A percentile compares a stretch with the other conserved stretches of the same genome.
Evolutionary conservation across 805 yeast species (phyloP).

Genomic region (Wickerhamomyces xylosicus): DNA sequence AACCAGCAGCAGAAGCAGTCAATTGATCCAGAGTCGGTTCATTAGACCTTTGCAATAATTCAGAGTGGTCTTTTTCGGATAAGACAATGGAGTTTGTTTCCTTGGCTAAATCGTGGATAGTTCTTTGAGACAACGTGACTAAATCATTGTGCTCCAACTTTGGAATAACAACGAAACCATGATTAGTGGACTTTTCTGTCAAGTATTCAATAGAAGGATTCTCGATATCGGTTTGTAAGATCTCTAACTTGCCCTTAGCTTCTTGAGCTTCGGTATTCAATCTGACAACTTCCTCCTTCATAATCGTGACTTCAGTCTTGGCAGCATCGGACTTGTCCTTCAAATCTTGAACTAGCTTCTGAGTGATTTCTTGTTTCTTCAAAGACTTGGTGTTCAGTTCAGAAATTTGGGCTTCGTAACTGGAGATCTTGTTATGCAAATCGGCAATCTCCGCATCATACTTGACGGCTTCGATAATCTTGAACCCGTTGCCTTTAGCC

Average conservation of each 20-base stretch:
- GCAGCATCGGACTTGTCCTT: conserved; percentile 2
- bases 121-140: conserved; percentile 10
- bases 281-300: not conserved
- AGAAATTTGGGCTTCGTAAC: conserved; percentile 1
- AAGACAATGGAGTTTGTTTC: conserved; percentile 10
- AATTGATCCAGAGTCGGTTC: conserved; percentile 17
- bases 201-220: conserved; percentile 25
- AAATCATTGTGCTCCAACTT: conserved; percentile 13
- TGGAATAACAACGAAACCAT: conserved; percentile 20
- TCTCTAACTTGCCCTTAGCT: not conserved
- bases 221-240: conserved; percentile 8
- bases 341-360: conserved; percentile 11
- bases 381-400: conserved; percentile 2
- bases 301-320: conserved; percentile 2
- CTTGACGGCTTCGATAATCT: not conserved
- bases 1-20: conserved; percentile 4
- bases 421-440: conserved; percentile 1
- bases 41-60: conserved; percentile 11
- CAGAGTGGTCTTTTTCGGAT: conserved; percentile 6
- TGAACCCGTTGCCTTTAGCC: not conserved
- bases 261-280: conserved; percentile 2
- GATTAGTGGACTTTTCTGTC: conserved; percentile 17
- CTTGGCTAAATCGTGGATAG: conserved; percentile 14
- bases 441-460: conserved; percentile 1
- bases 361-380: conserved; percentile 6